A percentile compares a stretch with the other conserved stretches of the same genome.
phyloP scores from a whole-genome alignment of 768 basidiomycete genomes.

The Russula sp. region DNA sequence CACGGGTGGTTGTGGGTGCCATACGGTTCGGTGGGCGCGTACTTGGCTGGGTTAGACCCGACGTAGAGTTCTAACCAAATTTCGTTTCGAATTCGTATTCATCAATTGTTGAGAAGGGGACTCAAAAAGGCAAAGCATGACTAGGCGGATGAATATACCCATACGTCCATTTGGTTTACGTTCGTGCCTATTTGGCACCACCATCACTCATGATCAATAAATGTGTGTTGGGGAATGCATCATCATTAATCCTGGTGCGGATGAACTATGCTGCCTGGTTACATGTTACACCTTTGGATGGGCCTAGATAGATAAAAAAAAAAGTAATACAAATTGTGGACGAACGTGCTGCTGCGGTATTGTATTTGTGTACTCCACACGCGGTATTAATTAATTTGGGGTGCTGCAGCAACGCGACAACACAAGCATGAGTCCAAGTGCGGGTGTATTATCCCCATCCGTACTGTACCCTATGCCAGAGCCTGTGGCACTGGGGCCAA shows the following conservation, averaged over 20 bases:
- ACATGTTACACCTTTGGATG: background rate
- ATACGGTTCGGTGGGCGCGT: background rate
- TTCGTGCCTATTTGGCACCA: background rate
- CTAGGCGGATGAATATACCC: background rate
- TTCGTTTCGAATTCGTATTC: slow-evolving; percentile 1
- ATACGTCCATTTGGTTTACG: background rate
- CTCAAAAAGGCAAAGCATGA: slow-evolving; percentile 20
- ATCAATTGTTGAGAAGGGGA: background rate
- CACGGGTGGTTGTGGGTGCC: background rate
- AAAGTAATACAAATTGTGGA: background rate
- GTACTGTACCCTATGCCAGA: background rate
- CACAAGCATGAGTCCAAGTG: background rate
- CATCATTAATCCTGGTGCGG: background rate
- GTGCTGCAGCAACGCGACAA: background rate
- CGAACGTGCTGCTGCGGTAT: background rate
- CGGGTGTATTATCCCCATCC: slow-evolving; percentile 22
- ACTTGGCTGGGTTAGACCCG: background rate
- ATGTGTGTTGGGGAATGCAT: background rate
- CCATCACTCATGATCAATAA: background rate
- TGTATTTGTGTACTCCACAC: background rate
- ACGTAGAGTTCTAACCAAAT: background rate
- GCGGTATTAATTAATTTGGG: background rate
- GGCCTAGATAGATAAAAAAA: background rate
- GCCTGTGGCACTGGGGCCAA: slow-evolving; percentile 9
- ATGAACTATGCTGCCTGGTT: background rate